Evolutionary conservation across 306 rosid species (phyloP).

Genomic region (Amphicarpaea edgeworthii): DNA sequence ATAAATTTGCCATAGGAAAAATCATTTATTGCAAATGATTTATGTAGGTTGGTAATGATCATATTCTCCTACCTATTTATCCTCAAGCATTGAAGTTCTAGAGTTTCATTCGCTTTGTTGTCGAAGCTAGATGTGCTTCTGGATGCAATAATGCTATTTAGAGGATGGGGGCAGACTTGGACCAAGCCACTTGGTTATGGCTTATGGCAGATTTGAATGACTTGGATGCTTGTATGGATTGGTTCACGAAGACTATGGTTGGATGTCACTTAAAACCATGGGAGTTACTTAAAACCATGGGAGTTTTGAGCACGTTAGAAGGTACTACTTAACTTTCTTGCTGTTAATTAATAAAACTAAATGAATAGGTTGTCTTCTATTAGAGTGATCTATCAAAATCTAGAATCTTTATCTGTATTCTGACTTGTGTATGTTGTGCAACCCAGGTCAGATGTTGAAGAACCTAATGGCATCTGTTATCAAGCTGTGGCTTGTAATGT

Average conservation of each 20-base stretch:
- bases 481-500: slow-evolving; percentile 12
- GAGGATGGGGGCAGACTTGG: neutral
- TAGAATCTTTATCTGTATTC: neutral
- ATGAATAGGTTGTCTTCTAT: slow-evolving; percentile 18
- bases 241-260: neutral
- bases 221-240: slow-evolving; percentile 18
- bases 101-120: slow-evolving; percentile 12
- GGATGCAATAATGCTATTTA: neutral
- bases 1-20: slow-evolving; percentile 4
- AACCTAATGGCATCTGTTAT: slow-evolving; percentile 27
- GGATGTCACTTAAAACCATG: slow-evolving; percentile 8
- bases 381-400: slow-evolving; percentile 23
- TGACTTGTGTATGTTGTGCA: slow-evolving; percentile 23
- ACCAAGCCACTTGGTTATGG: too few relatives aligned
- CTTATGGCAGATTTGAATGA: slow-evolving; percentile 5
- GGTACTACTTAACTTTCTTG: slow-evolving; percentile 32
- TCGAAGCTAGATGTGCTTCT: slow-evolving; percentile 20
- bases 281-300: slow-evolving; percentile 16
- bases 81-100: neutral
- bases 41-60: slow-evolving; percentile 16
- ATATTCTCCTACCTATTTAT: neutral
- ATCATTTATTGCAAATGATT: neutral
- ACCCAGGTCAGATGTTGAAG: slow-evolving; percentile 35
- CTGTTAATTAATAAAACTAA: slow-evolving; percentile 4
- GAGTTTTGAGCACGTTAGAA: slow-evolving; percentile 27